Evolutionary conservation across 2,329 filamentous ascomycete genomes (phyloP), one percentile per base, ranked within the genome.

Genomic region (Claviceps cyperi): DNA sequence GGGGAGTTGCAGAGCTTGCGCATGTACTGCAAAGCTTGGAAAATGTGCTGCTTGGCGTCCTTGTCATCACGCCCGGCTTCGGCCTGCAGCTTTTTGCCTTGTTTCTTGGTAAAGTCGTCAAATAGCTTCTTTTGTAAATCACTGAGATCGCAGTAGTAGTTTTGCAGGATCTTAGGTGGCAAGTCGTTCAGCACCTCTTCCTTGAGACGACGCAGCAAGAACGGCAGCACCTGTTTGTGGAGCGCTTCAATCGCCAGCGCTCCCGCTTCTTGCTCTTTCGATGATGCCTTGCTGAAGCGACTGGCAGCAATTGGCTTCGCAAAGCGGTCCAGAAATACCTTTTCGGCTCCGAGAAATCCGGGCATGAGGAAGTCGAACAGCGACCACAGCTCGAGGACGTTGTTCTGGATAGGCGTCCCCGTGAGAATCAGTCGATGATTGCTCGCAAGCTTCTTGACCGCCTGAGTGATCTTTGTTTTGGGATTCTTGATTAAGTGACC

Each of bases 331-430:
- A 94, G 74, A 69, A 96, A 96, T n/a, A 96, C 88, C 69, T 94
- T 95, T 54, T 81, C 89, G 0, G 90, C 88, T 35, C 92, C 92
- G 7, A 98, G 74, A 72, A 98, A 98, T 2, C 92, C 94, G 3
- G 94, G 92, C 92, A 98, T 98, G 53, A 98, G 74, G 70, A 98
- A 98, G 68, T 98, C 92, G 62, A 98, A 98, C 4, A 98, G 75
- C 0, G 91, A 97, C 91, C 91, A 98, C 4, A 98, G 74, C 64
- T 98, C 91, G 46, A 98, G 70, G 2, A 98, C 91, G 57, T 97
- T 97, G 66, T 97, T 97, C 65, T 97, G 91, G 56, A 97, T 97
- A 0, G 92, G 92, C 1, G 92, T 98, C 40, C 92, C 92, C 0
- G 92, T 98, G 4, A 98, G 77, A 57, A 98, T 98, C 46, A 98